These are phyloP conservation scores for Penicillium sp. DNA, from an alignment of 2,329 filamentous ascomycete species.

Conservation along the genomic window DNA sequence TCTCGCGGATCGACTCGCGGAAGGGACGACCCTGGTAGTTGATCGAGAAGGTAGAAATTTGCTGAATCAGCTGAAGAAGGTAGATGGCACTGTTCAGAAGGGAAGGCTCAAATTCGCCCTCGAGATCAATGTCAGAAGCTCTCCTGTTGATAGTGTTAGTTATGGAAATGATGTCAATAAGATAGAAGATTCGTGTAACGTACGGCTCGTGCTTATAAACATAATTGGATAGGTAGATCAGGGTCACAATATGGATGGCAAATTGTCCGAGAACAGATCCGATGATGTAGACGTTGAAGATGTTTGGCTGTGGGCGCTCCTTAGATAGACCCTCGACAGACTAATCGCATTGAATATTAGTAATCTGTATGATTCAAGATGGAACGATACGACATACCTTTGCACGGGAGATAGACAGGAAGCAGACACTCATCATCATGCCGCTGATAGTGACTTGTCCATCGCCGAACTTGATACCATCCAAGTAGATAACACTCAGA, in stretches of 20 bases:
- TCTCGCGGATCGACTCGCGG: slow-evolving; percentile 92
- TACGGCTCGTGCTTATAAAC: slow-evolving; percentile 85
- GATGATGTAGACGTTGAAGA: slow-evolving; percentile 99
- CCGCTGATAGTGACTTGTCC: slow-evolving; percentile 98
- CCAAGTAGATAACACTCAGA: slow-evolving; percentile 90
- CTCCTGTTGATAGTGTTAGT: slow-evolving; percentile 44
- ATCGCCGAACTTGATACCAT: slow-evolving; percentile 98
- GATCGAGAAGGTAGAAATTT: slow-evolving; percentile 98
- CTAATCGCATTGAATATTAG: slow-evolving; percentile 34
- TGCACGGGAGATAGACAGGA: slow-evolving; percentile 95
- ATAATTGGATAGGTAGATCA: slow-evolving; percentile 90
- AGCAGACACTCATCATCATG: slow-evolving; percentile 99
- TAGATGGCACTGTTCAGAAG: slow-evolving; percentile 96
- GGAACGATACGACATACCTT: slow-evolving; percentile 54
- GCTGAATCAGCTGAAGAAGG: slow-evolving; percentile 94
- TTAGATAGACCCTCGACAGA: slow-evolving; percentile 94
- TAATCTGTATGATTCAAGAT: neutral
- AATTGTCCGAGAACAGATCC: slow-evolving; percentile 97
- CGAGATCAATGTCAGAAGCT: slow-evolving; percentile 72
- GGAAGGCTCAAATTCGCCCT: slow-evolving; percentile 90
- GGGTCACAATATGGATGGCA: slow-evolving; percentile 86
- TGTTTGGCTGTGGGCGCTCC: slow-evolving; percentile 95
- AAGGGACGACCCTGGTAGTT: slow-evolving; percentile 99
- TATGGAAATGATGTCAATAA: slow-evolving; percentile 25
- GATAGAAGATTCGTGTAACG: slow-evolving; percentile 39